phyloP scores from a whole-genome alignment of 441 rosid species.

The Aquilaria agallochum region DNA sequence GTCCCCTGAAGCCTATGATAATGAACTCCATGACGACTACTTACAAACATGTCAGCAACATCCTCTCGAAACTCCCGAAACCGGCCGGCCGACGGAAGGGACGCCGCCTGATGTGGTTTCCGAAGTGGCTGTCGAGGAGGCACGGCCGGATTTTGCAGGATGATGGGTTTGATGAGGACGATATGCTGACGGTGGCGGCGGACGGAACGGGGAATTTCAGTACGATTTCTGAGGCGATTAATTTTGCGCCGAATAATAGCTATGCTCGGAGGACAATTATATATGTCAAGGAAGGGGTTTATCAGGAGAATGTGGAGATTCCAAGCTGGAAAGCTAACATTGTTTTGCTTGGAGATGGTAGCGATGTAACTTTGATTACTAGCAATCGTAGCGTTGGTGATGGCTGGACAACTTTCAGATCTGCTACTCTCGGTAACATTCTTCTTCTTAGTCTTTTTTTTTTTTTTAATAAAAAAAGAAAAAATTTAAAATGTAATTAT shows the following conservation, averaged over 20 bases:
- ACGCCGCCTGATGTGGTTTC: conserved; percentile 49
- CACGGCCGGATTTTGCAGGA: conserved; percentile 50
- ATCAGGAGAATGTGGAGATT: conserved; percentile 62
- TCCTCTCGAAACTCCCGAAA: conserved; percentile 59
- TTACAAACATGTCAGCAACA: conserved; percentile 72
- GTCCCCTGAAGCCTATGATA: conserved; percentile 47
- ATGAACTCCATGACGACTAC: conserved; percentile 39
- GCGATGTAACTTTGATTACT: conserved; percentile 51
- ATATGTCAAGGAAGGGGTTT: conserved; percentile 51
- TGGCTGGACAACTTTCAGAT: conserved; percentile 91
- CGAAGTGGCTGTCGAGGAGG: conserved; percentile 48
- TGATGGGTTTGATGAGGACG: conserved; percentile 44
- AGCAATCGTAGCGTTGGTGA: conserved; percentile 64
- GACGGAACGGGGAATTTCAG: conserved; percentile 78
- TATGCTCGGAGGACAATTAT: conserved; percentile 39
- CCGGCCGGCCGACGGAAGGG: conserved; percentile 13
- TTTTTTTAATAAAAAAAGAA: neutral
- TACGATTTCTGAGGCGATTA: conserved; percentile 57
- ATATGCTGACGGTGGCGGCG: conserved; percentile 52
- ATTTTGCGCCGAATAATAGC: conserved; percentile 64
- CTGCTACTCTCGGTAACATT: conserved; percentile 68
- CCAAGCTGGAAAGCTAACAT: conserved; percentile 60
- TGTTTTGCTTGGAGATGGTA: conserved; percentile 68
- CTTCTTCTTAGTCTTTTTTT: neutral
- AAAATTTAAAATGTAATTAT: too few species aligned